phyloP scores from a whole-genome alignment of 768 basidiomycete species.

The Trametes sanguinea region DNA sequence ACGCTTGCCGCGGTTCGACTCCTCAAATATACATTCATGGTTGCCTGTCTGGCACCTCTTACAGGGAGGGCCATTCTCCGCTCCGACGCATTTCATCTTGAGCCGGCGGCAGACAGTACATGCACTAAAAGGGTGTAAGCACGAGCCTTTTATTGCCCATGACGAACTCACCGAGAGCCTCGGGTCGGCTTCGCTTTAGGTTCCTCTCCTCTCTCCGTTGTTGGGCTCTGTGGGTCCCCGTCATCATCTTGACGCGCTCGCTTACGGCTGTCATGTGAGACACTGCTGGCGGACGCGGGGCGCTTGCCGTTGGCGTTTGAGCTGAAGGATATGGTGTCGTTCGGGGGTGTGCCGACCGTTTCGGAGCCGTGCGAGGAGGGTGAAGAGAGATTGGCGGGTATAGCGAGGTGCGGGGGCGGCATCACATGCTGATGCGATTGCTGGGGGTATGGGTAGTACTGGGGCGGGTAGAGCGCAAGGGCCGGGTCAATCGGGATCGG shows the following conservation, averaged over 20 bases:
- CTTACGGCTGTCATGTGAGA: constrained; percentile 49
- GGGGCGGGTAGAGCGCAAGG: constrained; percentile 36
- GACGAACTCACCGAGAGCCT: constrained; percentile 68
- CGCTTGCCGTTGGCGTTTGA: constrained; percentile 65
- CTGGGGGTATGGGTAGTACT: constrained; percentile 55
- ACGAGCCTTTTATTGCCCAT: constrained; percentile 2
- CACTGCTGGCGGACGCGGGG: constrained; percentile 52
- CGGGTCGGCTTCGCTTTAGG: constrained; percentile 85
- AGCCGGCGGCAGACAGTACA: constrained; percentile 90
- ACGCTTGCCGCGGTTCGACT: constrained; percentile 92
- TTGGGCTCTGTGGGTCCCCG: constrained; percentile 47
- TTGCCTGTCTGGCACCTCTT: constrained; percentile 78
- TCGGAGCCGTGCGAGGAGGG: constrained; percentile 83
- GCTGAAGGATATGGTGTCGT: constrained; percentile 53
- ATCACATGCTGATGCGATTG: constrained; percentile 45
- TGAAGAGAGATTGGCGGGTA: constrained; percentile 66
- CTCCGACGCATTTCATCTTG: constrained; percentile 93
- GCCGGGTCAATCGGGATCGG: constrained; percentile 72
- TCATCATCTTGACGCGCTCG: constrained; percentile 58
- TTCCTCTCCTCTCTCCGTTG: constrained; percentile 53
- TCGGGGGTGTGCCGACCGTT: constrained; percentile 70
- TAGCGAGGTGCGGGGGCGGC: constrained; percentile 53
- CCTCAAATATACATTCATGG: constrained; percentile 96
- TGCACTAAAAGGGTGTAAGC: constrained; percentile 52
- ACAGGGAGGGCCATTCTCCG: constrained; percentile 89